Percentiles rank a stretch among this genome's conserved stretches.
Conservation (phyloP, 176 grass and related monocot species). For the Musa acuminata region DNA sequence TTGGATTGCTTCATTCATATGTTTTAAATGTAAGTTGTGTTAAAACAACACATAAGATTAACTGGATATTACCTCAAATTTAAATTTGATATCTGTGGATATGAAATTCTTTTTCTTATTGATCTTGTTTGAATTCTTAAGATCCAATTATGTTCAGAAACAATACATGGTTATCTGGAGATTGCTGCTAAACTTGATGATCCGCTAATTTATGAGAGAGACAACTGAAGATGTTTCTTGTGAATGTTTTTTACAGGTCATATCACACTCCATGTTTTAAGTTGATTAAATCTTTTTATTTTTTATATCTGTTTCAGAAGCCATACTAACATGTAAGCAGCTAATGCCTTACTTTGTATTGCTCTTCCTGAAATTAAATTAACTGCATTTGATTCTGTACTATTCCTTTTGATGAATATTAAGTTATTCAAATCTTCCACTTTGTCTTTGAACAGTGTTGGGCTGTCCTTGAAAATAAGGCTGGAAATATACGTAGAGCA, state of each 20-base stretch:
- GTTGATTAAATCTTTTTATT: too few species aligned
- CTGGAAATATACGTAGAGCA: slow-evolving; percentile 68
- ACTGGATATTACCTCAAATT: not conserved
- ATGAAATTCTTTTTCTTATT: not conserved
- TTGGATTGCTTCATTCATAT: too few species aligned
- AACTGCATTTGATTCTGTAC: too few species aligned
- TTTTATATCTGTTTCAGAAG: too few species aligned
- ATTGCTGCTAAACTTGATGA: too few species aligned
- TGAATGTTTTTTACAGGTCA: not conserved
- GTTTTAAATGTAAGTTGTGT: not conserved
- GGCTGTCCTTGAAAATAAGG: slow-evolving; percentile 89
- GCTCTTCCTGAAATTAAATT: not conserved
- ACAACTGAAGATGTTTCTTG: not conserved
- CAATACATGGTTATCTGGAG: too few species aligned
- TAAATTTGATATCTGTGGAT: not conserved
- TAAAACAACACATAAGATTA: not conserved
- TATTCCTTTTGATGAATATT: not conserved
- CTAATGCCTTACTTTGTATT: not conserved
- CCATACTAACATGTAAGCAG: not conserved
- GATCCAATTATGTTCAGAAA: not conserved
- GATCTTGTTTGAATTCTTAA: not conserved
- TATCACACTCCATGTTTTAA: too few species aligned
- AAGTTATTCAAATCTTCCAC: slow-evolving; percentile 16
- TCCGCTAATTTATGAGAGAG: not conserved
- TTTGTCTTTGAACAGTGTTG: slow-evolving; percentile 62